phyloP scores from a whole-genome alignment of 2,329 filamentous ascomycete species.

The Trichothecium sympodiale region DNA sequence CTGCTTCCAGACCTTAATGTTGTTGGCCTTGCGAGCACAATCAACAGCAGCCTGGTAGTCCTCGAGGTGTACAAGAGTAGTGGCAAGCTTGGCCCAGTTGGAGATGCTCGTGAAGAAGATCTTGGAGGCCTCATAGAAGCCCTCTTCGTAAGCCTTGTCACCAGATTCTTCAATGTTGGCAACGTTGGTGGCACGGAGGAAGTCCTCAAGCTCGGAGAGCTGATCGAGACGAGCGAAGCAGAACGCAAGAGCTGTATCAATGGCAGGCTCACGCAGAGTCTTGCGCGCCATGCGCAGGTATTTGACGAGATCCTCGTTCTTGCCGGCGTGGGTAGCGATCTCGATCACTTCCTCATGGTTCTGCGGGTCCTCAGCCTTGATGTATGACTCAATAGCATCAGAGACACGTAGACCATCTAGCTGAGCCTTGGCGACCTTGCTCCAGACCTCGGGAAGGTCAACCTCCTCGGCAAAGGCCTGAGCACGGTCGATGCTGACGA shows the following conservation, averaged over 20 bases:
- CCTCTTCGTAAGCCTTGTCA: slow-evolving; percentile 95
- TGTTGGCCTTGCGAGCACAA: slow-evolving; percentile 96
- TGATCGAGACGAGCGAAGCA: slow-evolving; percentile 87
- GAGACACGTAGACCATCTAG: slow-evolving; percentile 87
- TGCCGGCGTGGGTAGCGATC: slow-evolving; percentile 86
- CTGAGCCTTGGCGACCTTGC: slow-evolving; percentile 95
- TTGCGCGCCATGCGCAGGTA: slow-evolving; percentile 95
- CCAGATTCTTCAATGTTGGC: slow-evolving; percentile 93
- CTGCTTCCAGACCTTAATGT: slow-evolving; percentile 98
- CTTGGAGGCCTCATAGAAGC: slow-evolving; percentile 90
- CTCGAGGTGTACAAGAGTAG: slow-evolving; percentile 89
- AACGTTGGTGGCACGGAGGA: slow-evolving; percentile 85
- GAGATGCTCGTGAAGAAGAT: slow-evolving; percentile 98
- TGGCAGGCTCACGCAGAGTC: slow-evolving; percentile 83
- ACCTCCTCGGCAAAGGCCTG: slow-evolving; percentile 93
- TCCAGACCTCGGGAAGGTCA: slow-evolving; percentile 93
- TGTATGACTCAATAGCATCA: slow-evolving; percentile 94
- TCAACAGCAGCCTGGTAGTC: slow-evolving; percentile 98
- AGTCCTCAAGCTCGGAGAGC: slow-evolving; percentile 88
- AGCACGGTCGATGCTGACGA: slow-evolving; percentile 95
- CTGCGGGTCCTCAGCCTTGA: slow-evolving; percentile 82
- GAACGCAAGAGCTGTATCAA: slow-evolving; percentile 91
- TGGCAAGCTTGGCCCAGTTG: slow-evolving; percentile 98
- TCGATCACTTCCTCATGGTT: slow-evolving; percentile 97
- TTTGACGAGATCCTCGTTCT: slow-evolving; percentile 96